Conservation (phyloP, 345 rosid genomes). For the Abelmoschus esculentus region DNA sequence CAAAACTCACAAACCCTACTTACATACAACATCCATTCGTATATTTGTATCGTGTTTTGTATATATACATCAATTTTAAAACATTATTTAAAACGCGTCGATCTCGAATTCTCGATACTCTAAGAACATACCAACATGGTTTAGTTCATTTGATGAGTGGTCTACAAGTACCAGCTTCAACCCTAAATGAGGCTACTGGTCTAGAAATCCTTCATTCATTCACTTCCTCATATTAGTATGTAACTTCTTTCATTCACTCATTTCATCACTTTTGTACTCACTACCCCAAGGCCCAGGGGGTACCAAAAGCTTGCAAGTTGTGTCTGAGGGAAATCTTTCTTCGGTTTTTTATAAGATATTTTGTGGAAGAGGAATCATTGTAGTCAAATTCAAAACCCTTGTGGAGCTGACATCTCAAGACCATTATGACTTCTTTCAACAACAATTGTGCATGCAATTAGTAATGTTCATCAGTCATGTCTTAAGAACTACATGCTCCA, state of each 20-base stretch:
- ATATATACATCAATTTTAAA: too few species aligned
- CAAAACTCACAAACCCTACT: neutral
- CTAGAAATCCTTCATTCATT: neutral
- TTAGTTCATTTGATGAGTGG: too few species aligned
- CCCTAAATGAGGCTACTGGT: too few species aligned
- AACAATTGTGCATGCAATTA: neutral
- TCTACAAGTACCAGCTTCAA: too few species aligned
- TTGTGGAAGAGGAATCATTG: neutral
- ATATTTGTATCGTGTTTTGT: too few species aligned
- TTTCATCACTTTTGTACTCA: slow-evolving; percentile 5
- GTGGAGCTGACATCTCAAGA: neutral
- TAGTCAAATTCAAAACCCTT: neutral
- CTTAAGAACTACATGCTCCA: neutral
- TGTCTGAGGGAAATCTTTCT: neutral
- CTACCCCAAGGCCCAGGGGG: neutral
- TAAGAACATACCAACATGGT: too few species aligned
- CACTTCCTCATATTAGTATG: neutral
- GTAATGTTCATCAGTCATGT: neutral
- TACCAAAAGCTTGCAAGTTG: neutral
- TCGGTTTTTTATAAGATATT: neutral
- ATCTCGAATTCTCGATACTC: too few species aligned
- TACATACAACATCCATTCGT: neutral
- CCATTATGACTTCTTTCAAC: neutral
- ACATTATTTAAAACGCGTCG: too few species aligned
- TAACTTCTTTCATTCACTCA: slow-evolving; percentile 9